Base-by-base conservation (phyloP, 73 alveolate species). In the Paramecium sonneborni region DNA sequence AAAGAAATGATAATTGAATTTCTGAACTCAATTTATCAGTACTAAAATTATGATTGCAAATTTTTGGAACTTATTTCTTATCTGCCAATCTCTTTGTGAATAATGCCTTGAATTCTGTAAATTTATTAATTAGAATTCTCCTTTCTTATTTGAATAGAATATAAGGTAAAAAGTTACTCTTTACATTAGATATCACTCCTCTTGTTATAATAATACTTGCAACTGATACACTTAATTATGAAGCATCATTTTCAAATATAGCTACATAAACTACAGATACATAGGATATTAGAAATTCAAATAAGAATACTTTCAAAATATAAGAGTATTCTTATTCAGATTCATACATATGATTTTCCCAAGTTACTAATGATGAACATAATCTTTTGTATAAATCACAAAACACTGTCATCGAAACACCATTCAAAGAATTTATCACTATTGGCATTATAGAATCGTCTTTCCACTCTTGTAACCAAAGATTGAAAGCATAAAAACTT, bases 261-360 rank as follows among this genome's bases (percentile, higher is more conserved):
- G 87, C 87, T 38, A 74, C 87, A 37, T 74, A 74, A 3, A 67
- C 85, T 1, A 67, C 85, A 6, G 85, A 67, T 21, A 74, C 87
- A 35, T 74, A 74, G 1, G 87, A 74, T 0, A 74, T 74, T 20
- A 74, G 38, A 74, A 74, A 74, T 21, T 74, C 87, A 74, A 74
- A 74, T 35, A 74, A 10, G 35, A 74, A 74, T 37, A 74, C 87
- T n/a, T 74, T 74, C 12, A 74, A 20, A 5, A 74, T 74, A 15
- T 74, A 74, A 0, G 87, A 74, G 20, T 74, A 74, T 5, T 74
- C 87, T 38, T 74, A n/a, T 74, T 74, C 87, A 28, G 87, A 74
- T 18, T 74, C 87, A 74, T 37, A 74, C 87, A 74, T 74, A 74
- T 74, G 87, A 20, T 74, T 74, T 74, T 74, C 87, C 87, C 87